phyloP scores from a whole-genome alignment of 768 basidiomycete genomes.

The Boletus edulis region DNA sequence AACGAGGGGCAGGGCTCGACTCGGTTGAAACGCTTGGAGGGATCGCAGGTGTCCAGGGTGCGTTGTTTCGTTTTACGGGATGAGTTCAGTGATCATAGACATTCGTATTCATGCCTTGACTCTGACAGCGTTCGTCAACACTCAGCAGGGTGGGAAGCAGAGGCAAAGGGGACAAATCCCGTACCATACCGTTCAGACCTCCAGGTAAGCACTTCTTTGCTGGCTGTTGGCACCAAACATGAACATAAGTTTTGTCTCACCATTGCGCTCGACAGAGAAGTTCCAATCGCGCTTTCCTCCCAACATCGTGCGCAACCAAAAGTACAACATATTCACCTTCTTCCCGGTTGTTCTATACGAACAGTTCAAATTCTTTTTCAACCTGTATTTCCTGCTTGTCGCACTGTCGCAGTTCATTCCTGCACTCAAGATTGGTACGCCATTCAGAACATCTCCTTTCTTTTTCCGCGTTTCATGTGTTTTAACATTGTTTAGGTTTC shows the following conservation, averaged over 20 bases:
- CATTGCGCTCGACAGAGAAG: constrained; percentile 50
- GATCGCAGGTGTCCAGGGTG: constrained; percentile 19
- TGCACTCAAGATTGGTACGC: constrained; percentile 89
- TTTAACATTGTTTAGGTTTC: constrained; percentile 57
- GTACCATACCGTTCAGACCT: constrained; percentile 76
- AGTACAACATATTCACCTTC: constrained; percentile 97
- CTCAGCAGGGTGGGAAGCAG: constrained; percentile 8
- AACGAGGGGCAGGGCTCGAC: constrained; percentile 29
- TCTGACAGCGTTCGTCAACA: constrained; percentile 23
- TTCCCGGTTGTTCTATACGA: constrained; percentile 97
- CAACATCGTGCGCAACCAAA: constrained; percentile 95
- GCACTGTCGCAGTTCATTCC: constrained; percentile 96
- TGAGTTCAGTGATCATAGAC: not conserved
- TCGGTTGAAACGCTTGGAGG: constrained; percentile 24
- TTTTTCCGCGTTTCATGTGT: not conserved
- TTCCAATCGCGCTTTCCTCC: constrained; percentile 70
- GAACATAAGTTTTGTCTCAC: not conserved
- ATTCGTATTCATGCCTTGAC: not conserved
- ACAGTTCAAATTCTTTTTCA: constrained; percentile 99
- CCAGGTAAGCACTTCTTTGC: constrained; percentile 43
- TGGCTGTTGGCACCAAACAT: not conserved
- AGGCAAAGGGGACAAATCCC: constrained; percentile 61
- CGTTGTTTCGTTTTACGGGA: constrained; percentile 1
- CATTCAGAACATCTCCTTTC: not conserved
- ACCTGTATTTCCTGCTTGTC: constrained; percentile 95